These are phyloP conservation scores for Yarrowia bubula DNA, from an alignment of 805 yeast genomes.

Conservation along the genomic window DNA sequence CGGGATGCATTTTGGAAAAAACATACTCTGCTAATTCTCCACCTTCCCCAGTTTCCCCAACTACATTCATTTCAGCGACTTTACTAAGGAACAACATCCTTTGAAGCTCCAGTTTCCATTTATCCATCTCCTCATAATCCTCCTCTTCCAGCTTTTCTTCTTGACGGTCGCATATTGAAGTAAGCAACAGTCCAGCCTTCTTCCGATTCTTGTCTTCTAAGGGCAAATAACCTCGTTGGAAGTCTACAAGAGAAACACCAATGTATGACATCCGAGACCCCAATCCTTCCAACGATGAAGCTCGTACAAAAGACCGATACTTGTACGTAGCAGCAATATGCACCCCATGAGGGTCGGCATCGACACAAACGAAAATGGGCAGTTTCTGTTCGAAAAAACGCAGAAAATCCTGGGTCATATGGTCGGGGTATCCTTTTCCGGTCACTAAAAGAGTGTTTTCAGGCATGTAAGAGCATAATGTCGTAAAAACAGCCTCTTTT, in stretches of 20 bases:
- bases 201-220: constrained; percentile 37
- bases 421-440: constrained; percentile 69
- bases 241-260: constrained; percentile 48
- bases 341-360: constrained; percentile 65
- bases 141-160: not conserved
- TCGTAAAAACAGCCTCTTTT: constrained; percentile 49
- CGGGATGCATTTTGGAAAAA: not conserved
- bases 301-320: constrained; percentile 32
- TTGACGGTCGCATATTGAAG: not conserved
- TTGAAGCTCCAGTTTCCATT: constrained; percentile 49
- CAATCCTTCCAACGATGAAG: not conserved
- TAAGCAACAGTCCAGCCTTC: constrained; percentile 33
- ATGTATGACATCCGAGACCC: constrained; percentile 35
- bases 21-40: constrained; percentile 31
- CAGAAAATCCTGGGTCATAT: constrained; percentile 49
- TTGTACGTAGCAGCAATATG: constrained; percentile 47
- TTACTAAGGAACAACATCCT: constrained; percentile 50
- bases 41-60: constrained; percentile 30
- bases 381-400: constrained; percentile 36
- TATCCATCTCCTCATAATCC: not conserved
- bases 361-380: constrained; percentile 52
- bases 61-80: constrained; percentile 59
- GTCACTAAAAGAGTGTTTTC: constrained; percentile 45
- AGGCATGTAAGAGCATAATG: constrained; percentile 34
- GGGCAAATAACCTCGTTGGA: constrained; percentile 38